Base-by-base conservation (phyloP, 768 basidiomycete species). In the Auricularia sp. region DNA sequence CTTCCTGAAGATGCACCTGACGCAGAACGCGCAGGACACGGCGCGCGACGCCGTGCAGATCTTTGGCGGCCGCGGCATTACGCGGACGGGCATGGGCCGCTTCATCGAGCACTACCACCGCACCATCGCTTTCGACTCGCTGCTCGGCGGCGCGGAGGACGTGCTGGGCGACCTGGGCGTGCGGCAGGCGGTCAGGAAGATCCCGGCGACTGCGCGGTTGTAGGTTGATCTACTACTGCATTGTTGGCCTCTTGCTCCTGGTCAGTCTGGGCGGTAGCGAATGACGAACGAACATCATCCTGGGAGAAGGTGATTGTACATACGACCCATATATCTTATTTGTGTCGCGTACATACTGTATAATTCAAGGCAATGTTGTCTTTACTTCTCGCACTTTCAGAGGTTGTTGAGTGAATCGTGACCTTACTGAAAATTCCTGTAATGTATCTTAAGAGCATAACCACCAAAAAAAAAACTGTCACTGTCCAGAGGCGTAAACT, bases 41-140 rank as follows among this genome's bases (percentile, higher is more conserved):
- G 88, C 90, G 16, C 80, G 83, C 65, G 91, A 93, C 69, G 91
- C 92, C 18, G 89, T 93, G 3, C 87, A 88, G 79, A 83, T 93
- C 67, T 93, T 92, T 67, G 91, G 92, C 68, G 93, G 92, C 8
- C 83, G 93, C 64, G 92, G 89, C 60, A 84, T 94, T 65, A 93
- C 93, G 34, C 81, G 82, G 72, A 84, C 84, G 14, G 91, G 91
- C 36, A 91, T 92, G 88, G 91, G 91, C 44, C 78, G 77, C 63
- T 81, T 80, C 69, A 83, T 90, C 61, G 90, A 93, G 74, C 87
- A 90, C 69, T 92, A 87, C 70, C 90, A 91, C 71, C 84, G 89
- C 64, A 91, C 90, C 2, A 88, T 89, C 12, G 85, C 87, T 3
- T 93, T 90, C 73, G 91, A 93, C 70, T 85, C 90, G 2, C 90